Evolutionary conservation across 768 basidiomycete species (phyloP).

Genomic region (Xerocomellus chrysenteron): DNA sequence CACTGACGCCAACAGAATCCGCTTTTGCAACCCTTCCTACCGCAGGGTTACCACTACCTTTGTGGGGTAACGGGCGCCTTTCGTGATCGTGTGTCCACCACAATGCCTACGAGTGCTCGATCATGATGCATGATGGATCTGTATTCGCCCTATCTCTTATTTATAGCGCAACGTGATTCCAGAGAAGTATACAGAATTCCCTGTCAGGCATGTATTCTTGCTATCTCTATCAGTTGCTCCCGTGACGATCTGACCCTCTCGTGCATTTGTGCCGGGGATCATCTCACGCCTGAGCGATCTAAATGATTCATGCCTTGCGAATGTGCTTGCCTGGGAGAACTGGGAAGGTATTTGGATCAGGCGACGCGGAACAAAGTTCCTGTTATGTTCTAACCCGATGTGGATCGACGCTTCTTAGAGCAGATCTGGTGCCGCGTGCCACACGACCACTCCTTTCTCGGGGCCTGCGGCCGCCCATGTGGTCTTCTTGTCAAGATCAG

Average conservation of each 20-base stretch:
- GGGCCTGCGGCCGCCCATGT: constrained; percentile 4
- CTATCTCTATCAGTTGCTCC: constrained; percentile 1
- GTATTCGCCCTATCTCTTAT: constrained; percentile 1
- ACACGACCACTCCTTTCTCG: neutral
- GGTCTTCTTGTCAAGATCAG: constrained; percentile 3
- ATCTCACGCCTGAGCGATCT: neutral
- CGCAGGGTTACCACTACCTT: neutral
- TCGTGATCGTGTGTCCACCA: neutral
- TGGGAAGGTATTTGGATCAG: neutral
- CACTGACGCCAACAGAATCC: neutral
- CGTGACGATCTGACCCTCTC: neutral
- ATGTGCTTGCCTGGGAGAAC: neutral
- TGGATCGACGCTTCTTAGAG: neutral
- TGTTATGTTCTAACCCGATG: neutral
- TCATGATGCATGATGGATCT: neutral
- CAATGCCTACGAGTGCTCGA: neutral
- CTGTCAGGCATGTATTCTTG: constrained; percentile 19
- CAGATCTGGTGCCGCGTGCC: constrained; percentile 6
- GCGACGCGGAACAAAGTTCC: neutral
- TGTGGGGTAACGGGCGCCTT: neutral
- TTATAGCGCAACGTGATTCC: neutral
- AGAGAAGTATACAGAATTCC: neutral
- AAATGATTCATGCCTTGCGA: neutral
- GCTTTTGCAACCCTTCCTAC: neutral
- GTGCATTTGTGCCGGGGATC: neutral